Percentiles rank a stretch among this genome's conserved stretches.
Conservation (phyloP, 768 basidiomycete species). For the Mycena epipterygia region DNA sequence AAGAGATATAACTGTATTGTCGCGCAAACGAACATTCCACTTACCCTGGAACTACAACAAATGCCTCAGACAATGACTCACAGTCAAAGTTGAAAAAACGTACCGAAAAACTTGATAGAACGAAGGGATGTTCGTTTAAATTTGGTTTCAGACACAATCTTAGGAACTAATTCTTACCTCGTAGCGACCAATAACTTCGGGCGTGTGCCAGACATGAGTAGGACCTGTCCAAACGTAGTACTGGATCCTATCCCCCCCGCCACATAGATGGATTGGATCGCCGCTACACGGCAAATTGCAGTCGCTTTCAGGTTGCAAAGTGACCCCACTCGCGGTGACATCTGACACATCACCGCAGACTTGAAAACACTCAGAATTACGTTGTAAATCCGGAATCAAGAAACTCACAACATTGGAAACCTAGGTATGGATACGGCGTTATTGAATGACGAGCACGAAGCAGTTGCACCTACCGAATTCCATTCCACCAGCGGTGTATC, state of each 20-base stretch:
- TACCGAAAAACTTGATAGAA: conserved; percentile 60
- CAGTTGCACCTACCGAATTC: conserved; percentile 48
- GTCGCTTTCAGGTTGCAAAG: conserved; percentile 49
- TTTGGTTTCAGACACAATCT: too few species aligned
- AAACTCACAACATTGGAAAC: conserved; percentile 74
- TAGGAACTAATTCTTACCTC: conserved; percentile 60
- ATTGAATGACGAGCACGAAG: neutral
- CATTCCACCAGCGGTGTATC: conserved; percentile 78
- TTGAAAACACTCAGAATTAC: conserved; percentile 41
- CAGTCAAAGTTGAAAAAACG: too few species aligned
- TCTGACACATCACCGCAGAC: conserved; percentile 81
- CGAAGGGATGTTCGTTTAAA: neutral
- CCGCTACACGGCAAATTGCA: conserved; percentile 73
- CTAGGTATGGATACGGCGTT: conserved; percentile 39
- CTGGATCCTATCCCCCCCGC: conserved; percentile 65
- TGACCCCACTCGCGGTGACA: conserved; percentile 48
- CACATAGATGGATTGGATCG: conserved; percentile 78
- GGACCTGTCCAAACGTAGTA: conserved; percentile 61
- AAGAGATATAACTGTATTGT: neutral
- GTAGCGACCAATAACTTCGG: conserved; percentile 75
- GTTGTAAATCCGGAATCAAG: too few species aligned
- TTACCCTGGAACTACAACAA: conserved; percentile 50
- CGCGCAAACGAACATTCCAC: neutral
- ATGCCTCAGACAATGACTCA: neutral
- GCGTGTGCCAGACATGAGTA: conserved; percentile 75